A percentile compares a stretch with the other conserved stretches of the same genome.
Evolutionary conservation across 768 basidiomycete genomes (phyloP).

Genomic region (Trametes elegans): DNA sequence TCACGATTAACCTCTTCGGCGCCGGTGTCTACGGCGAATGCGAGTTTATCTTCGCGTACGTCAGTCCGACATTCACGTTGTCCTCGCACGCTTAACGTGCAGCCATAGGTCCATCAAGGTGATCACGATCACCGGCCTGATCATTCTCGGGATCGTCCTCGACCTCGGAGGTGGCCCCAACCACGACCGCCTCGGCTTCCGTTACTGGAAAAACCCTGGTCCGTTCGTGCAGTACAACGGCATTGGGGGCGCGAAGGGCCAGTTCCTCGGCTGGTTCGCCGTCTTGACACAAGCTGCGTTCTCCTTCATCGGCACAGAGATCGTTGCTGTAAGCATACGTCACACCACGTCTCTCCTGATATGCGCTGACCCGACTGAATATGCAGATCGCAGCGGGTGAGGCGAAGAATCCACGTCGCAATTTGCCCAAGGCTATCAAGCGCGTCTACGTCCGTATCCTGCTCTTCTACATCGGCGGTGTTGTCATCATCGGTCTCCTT

Average conservation of each 20-base stretch:
- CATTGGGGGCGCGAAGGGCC: conserved; percentile 68
- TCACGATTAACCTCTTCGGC: conserved; percentile 74
- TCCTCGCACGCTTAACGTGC: background rate
- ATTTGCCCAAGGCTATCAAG: conserved; percentile 56
- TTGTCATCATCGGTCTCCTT: conserved; percentile 77
- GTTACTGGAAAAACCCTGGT: conserved; percentile 88
- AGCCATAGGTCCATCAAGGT: conserved; percentile 73
- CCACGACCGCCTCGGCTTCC: conserved; percentile 68
- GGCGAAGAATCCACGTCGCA: conserved; percentile 80
- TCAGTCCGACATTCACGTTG: background rate
- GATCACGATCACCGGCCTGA: conserved; percentile 68
- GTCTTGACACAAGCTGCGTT: conserved; percentile 88
- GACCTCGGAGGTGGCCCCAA: conserved; percentile 88
- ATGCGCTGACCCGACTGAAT: background rate
- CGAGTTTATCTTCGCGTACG: conserved; percentile 81
- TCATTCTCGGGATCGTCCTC: conserved; percentile 62
- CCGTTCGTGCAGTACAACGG: conserved; percentile 73
- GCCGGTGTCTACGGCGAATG: conserved; percentile 81
- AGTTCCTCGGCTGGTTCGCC: conserved; percentile 70
- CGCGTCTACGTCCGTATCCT: conserved; percentile 77
- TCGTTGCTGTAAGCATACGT: conserved; percentile 67
- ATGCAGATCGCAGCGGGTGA: conserved; percentile 82
- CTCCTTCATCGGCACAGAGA: conserved; percentile 92
- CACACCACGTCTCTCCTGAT: background rate
- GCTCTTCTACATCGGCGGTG: conserved; percentile 56